A percentile compares a stretch with the other conserved stretches of the same genome.
Conservation (phyloP, 768 basidiomycete species). For the Suillus decipiens region DNA sequence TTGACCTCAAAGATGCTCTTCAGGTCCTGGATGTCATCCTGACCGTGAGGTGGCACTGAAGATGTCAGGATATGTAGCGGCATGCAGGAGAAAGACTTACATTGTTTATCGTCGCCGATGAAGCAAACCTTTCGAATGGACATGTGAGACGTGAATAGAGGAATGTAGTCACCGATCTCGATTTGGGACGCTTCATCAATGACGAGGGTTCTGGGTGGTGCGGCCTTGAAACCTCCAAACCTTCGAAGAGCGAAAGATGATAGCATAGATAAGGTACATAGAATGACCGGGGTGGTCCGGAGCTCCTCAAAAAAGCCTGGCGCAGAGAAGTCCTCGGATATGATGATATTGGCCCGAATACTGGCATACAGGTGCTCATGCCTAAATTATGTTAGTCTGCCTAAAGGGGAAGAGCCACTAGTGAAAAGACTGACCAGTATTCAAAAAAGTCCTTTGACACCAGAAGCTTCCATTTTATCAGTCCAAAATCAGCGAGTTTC, state of each 20-base stretch:
- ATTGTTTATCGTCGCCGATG: slow-evolving; percentile 70
- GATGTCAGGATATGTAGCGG: slow-evolving; percentile 28
- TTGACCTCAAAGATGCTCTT: slow-evolving; percentile 78
- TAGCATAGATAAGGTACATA: slow-evolving; percentile 81
- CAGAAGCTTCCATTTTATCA: slow-evolving; percentile 62
- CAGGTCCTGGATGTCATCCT: slow-evolving; percentile 63
- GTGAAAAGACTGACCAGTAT: slow-evolving; percentile 53
- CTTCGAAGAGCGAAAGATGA: slow-evolving; percentile 36
- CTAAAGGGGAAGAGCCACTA: slow-evolving; percentile 9
- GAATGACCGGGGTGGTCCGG: slow-evolving; percentile 53
- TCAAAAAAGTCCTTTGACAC: slow-evolving; percentile 69
- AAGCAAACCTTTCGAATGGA: slow-evolving; percentile 56
- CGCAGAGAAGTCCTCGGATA: slow-evolving; percentile 39
- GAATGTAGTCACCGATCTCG: slow-evolving; percentile 57
- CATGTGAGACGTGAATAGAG: slow-evolving; percentile 29
- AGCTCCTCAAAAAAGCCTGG: slow-evolving; percentile 31
- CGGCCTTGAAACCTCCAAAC: slow-evolving; percentile 23
- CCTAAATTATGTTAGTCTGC: slow-evolving; percentile 43
- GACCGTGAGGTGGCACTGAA: slow-evolving; percentile 79
- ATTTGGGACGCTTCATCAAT: slow-evolving; percentile 73
- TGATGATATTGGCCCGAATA: slow-evolving; percentile 52
- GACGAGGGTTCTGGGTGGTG: slow-evolving; percentile 50
- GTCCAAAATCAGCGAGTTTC: slow-evolving; percentile 57
- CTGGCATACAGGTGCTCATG: slow-evolving; percentile 75
- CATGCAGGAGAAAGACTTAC: slow-evolving; percentile 39